Evolutionary conservation across 2,329 filamentous ascomycete species (phyloP).

Genomic region (Stemphylium lycopersici): DNA sequence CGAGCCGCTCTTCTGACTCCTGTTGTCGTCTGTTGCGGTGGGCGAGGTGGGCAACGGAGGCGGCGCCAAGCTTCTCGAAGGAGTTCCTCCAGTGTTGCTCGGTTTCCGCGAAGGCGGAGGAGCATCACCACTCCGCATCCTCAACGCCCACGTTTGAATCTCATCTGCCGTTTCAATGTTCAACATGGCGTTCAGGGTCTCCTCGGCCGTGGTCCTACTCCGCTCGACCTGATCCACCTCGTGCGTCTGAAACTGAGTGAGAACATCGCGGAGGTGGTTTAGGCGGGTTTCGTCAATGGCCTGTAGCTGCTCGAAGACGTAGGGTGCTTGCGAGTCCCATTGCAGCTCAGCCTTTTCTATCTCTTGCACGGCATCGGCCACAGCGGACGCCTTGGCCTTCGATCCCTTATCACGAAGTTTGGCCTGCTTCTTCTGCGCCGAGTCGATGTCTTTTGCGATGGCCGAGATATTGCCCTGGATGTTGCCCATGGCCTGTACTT

Average conservation of each 20-base stretch:
- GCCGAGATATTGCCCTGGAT: conserved; percentile 80
- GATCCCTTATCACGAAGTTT: conserved; percentile 81
- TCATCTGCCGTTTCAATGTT: conserved; percentile 88
- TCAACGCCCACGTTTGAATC: conserved; percentile 73
- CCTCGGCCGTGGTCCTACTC: conserved; percentile 74
- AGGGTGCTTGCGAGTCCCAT: conserved; percentile 94
- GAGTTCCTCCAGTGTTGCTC: conserved; percentile 36
- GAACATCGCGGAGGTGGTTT: conserved; percentile 85
- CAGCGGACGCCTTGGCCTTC: conserved; percentile 76
- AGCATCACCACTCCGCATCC: conserved; percentile 49
- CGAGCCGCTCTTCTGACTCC: conserved; percentile 61
- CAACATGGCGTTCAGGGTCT: conserved; percentile 79
- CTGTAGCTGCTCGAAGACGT: conserved; percentile 91
- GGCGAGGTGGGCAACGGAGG: conserved; percentile 40
- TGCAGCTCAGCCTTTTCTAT: conserved; percentile 80
- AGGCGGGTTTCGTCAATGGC: conserved; percentile 86
- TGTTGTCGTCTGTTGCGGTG: conserved; percentile 57
- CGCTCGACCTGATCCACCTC: conserved; percentile 87
- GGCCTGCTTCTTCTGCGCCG: conserved; percentile 82
- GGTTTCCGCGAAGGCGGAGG: conserved; percentile 38
- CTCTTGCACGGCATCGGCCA: conserved; percentile 73
- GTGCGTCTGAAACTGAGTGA: conserved; percentile 92
- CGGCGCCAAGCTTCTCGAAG: conserved; percentile 45
- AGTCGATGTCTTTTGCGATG: conserved; percentile 84
- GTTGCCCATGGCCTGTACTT: conserved; percentile 79